phyloP scores from a whole-genome alignment of 352 stramenopile species.

The Lagenidium sp. region DNA sequence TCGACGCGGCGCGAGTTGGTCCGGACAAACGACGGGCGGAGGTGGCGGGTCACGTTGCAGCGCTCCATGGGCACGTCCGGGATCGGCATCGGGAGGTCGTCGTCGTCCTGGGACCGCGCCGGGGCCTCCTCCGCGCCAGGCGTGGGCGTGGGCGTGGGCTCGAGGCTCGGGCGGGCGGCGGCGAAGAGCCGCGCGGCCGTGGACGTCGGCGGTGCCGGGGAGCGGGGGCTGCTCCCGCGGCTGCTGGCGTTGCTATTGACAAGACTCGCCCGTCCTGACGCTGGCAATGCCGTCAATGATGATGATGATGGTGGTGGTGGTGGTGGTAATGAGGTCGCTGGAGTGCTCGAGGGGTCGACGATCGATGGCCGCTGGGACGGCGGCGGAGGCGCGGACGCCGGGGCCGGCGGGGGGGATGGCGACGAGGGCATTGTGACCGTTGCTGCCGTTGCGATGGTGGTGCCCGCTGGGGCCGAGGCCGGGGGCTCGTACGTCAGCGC shows the following conservation, averaged over 20 bases:
- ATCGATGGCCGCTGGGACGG: background rate
- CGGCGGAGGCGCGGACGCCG: constrained; percentile 6
- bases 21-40: constrained; percentile 16
- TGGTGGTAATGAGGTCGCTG: no score
- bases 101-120: no score
- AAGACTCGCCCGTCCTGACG: constrained; percentile 5
- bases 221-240: no score
- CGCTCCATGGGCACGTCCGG: constrained; percentile 13
- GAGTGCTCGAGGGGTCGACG: no score
- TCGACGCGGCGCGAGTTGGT: constrained; percentile 4
- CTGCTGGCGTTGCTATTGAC: no score
- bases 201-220: no score
- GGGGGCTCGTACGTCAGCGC: no score
- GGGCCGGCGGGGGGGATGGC: background rate
- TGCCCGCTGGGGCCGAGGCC: background rate
- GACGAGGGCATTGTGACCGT: background rate
- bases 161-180: background rate
- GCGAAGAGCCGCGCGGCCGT: no score
- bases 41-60: constrained; percentile 6
- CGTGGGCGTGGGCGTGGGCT: constrained; percentile 1
- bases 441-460: background rate
- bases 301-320: no score
- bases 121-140: background rate
- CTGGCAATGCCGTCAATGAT: no score
- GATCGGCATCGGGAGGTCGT: constrained; percentile 9